Evolutionary conservation across 73 alveolate genomes (phyloP), one percentile per base, ranked within the genome.

Genomic region (Diophrys appendiculata): DNA sequence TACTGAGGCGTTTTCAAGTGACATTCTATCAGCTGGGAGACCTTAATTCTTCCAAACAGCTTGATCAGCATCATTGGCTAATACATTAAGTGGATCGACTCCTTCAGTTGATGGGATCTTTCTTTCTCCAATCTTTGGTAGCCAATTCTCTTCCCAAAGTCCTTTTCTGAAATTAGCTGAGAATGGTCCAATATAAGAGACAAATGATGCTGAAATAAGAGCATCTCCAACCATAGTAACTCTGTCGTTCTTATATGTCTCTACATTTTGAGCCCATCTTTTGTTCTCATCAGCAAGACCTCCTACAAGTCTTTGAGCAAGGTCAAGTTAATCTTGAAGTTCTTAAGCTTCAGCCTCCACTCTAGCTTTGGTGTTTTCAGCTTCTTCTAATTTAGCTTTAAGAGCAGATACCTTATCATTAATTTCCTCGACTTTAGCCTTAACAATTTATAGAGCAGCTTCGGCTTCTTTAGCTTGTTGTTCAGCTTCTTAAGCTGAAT

Each of bases 11-110:
- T 98, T 98, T 91, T 98, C 99, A 56, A 97, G 94, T 30, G 98
- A 92, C 93, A 98, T 91, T 65, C 98, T 92, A 92, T 98, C 99
- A 23, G 99, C 97, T 52, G 99, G 99, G 65, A 98, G 88, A 22
- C 99, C 99, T 83, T 96, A 99, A 68, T 97, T 96, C 88, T 97
- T 97, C 99, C 99, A 97, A 80, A 84, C 82, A 56, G 99, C 99
- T 52, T 91, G 91, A 68, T 88, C 98, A 35, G 99, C 98, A 67
- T 97, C 99, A 32, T 97, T 92, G 60, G 99, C 92, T 33, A 98
- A 91, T 14, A 98, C 98, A 70, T 91, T 95, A 35, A 97, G 89
- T 18, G 99, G 98, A 64, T 98, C 99, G 3, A 98, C 94, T 53
- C 97, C 98, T 69, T 92, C 95, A 74, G 99, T 97, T 77, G 88